These are phyloP conservation scores for Candida labiduridarum DNA, from an alignment of 1,139 yeast species.

Conservation along the genomic window DNA sequence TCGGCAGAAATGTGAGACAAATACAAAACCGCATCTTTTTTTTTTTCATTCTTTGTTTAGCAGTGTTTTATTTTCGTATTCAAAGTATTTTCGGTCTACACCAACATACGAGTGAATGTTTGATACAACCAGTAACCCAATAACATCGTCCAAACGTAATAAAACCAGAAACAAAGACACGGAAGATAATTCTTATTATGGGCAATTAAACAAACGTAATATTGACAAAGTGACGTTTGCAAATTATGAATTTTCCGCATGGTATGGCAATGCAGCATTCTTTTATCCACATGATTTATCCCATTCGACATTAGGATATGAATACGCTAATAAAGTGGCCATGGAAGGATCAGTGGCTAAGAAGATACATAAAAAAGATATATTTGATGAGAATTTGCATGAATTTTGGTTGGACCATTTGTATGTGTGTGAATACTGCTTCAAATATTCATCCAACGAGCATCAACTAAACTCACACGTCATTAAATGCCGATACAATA, in stretches of 20 bases:
- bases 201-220: conserved; percentile 61
- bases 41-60: background rate
- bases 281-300: conserved; percentile 39
- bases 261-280: conserved; percentile 87
- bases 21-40: background rate
- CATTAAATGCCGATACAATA: conserved; percentile 41
- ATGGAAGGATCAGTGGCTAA: conserved; percentile 20
- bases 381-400: conserved; percentile 4
- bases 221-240: conserved; percentile 70
- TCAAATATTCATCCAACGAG: conserved; percentile 65
- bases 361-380: conserved; percentile 16
- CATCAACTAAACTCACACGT: conserved; percentile 45
- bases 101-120: conserved; percentile 7
- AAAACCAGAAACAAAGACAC: conserved; percentile 6
- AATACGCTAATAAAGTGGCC: conserved; percentile 20
- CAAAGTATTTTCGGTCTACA: background rate
- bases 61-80: background rate
- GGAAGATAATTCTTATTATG: conserved; percentile 48
- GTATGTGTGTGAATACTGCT: conserved; percentile 79
- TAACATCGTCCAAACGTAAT: conserved; percentile 4
- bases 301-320: conserved; percentile 35
- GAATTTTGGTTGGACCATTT: conserved; percentile 60
- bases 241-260: conserved; percentile 63
- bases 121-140: conserved; percentile 5
- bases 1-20: background rate